Percentiles rank a stretch among this genome's conserved stretches.
phyloP scores from a whole-genome alignment of 2,329 filamentous ascomycete genomes.

The Coniochaeta sp. region DNA sequence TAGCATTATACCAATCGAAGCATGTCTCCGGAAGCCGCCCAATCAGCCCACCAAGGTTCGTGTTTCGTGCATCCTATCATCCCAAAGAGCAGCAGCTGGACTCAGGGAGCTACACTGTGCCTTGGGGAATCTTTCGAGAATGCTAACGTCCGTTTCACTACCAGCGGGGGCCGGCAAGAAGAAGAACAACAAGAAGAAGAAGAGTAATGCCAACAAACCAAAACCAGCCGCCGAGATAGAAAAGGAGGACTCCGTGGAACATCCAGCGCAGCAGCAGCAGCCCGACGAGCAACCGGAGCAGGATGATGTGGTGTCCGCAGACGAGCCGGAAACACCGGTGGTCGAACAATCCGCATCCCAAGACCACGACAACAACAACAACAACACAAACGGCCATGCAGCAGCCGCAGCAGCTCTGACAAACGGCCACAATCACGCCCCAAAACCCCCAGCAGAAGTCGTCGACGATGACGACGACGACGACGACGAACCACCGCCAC shows the following conservation, averaged over 20 bases:
- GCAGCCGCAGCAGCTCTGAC: constrained; percentile 11
- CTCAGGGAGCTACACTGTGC: too few relatives aligned
- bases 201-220: constrained; percentile 29
- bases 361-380: too few relatives aligned
- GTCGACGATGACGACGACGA: too few relatives aligned
- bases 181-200: constrained; percentile 54
- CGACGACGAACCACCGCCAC: constrained; percentile 3
- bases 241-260: constrained; percentile 14
- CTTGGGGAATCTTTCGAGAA: too few relatives aligned
- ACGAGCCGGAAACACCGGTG: constrained; percentile 33
- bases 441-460: constrained; percentile 15
- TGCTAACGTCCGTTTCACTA: too few relatives aligned
- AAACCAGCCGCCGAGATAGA: constrained; percentile 9
- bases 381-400: constrained; percentile 30
- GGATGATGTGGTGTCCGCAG: constrained; percentile 16
- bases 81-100: not conserved
- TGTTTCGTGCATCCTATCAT: too few relatives aligned
- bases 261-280: constrained; percentile 17
- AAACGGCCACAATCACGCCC: constrained; percentile 10
- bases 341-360: constrained; percentile 16
- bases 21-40: constrained; percentile 3
- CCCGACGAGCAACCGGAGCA: constrained; percentile 5
- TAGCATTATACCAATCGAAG: not conserved
- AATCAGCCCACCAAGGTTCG: constrained; percentile 6
- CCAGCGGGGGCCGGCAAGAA: constrained; percentile 42